phyloP scores from a whole-genome alignment of 257 asterid species.

The Striga asiatica region DNA sequence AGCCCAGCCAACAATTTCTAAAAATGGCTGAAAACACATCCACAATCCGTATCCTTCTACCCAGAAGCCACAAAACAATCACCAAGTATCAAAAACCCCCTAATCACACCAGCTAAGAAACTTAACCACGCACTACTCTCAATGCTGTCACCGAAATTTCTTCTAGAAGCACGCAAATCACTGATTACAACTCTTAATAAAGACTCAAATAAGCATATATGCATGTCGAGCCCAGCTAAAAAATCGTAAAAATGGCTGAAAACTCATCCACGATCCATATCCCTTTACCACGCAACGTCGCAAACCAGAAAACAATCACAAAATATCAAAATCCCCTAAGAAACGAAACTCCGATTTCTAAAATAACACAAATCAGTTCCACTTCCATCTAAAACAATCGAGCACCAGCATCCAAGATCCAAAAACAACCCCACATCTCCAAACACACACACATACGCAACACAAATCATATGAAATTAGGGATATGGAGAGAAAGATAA shows the following conservation, averaged over 20 bases:
- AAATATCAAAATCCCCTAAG: not conserved
- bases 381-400: not conserved
- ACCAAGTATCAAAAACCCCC: not conserved
- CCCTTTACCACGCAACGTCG: not conserved
- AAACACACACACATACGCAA: not conserved
- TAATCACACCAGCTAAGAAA: too few relatives aligned
- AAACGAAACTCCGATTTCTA: not conserved
- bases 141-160: too few relatives aligned
- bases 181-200: too few relatives aligned
- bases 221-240: not conserved
- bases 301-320: not conserved
- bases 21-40: not conserved
- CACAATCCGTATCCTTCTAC: not conserved
- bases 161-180: too few relatives aligned
- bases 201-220: not conserved
- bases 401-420: not conserved
- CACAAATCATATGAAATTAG: not conserved
- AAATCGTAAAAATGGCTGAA: not conserved
- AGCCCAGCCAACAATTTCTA: not conserved
- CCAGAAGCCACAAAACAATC: not conserved
- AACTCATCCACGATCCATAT: slow-evolving; percentile 7
- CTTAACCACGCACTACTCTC: too few relatives aligned
- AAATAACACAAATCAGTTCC: slow-evolving; percentile 7
- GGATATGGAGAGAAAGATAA: not conserved
- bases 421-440: not conserved